These are phyloP conservation scores for Microbotryum saponariae DNA, from an alignment of 1,284 basidiomycete genomes.

Conservation along the genomic window DNA sequence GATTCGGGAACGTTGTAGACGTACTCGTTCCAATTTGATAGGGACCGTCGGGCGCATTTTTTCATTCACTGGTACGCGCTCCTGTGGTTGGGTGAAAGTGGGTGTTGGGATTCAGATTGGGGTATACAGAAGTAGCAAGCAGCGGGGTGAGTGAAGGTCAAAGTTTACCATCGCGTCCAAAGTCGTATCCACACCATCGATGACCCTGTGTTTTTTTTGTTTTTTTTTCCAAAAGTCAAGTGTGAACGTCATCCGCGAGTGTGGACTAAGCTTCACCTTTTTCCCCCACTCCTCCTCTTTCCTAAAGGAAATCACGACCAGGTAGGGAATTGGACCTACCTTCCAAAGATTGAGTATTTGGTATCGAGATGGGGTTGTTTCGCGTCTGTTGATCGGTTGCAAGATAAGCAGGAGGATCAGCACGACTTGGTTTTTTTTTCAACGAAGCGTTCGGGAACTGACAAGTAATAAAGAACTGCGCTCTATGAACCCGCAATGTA, in stretches of 20 bases:
- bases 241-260: too few species aligned
- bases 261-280: background rate
- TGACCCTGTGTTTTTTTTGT: too few species aligned
- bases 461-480: slow-evolving; percentile 82
- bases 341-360: slow-evolving; percentile 91
- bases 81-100: slow-evolving; percentile 38
- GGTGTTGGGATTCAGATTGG: slow-evolving; percentile 6
- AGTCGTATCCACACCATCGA: slow-evolving; percentile 82
- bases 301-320: background rate
- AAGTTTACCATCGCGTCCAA: slow-evolving; percentile 73
- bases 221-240: background rate
- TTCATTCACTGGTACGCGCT: slow-evolving; percentile 76
- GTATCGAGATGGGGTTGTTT: slow-evolving; percentile 87
- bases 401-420: too few species aligned
- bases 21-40: slow-evolving; percentile 68
- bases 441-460: background rate
- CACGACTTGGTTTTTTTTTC: too few species aligned
- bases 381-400: slow-evolving; percentile 44
- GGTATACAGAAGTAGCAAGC: too few species aligned
- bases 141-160: too few species aligned
- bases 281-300: background rate
- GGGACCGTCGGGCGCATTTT: slow-evolving; percentile 83
- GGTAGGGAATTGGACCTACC: slow-evolving; percentile 37
- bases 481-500: slow-evolving; percentile 6
- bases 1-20: slow-evolving; percentile 35